Base-by-base conservation (phyloP, 306 rosid species). In the Castanea sativa region DNA sequence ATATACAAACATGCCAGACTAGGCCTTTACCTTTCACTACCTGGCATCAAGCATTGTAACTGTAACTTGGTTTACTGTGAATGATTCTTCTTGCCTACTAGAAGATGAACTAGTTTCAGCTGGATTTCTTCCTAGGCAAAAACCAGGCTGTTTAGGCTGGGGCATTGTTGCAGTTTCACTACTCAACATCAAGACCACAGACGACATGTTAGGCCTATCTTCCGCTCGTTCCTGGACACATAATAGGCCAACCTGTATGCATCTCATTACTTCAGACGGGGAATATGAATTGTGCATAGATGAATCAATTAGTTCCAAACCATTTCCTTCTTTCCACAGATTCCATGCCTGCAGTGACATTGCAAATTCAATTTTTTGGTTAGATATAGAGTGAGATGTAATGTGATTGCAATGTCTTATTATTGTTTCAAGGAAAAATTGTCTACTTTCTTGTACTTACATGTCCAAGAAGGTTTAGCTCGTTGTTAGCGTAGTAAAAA, bases 61-160 rank as follows among this genome's bases (percentile, higher is more conserved):
- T 5, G 98, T 91, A 29, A 91, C 93, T 69, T 87, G 94, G 87
- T 93, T 91, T 80, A 88, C 90, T 43, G 91, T 88, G 86, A 64
- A 85, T 25, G 92, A 68, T 76, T 88, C 89, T 20, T 90, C 94
- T 61, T 82, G 83, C 73, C 86, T 87, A 70, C 98, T 90, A 45
- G 94, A 86, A 19, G 87, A 88, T 32, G 93, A 88, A 77, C 86
- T 87, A 0, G 86, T 87, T 82, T 92, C 93, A 0, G 2, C 21
- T 6, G 87, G 89, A 14, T 70, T 86, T 82, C 59, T 85, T 71
- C 86, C 87, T 0, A 89, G 69, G 69, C 91, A 88, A 80, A 91
- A 91, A 2, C 97, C 94, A 8, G 96, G 97, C 63, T 75, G 83
- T 78, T 79, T 89, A 1, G 97, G 97, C 56, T 89, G 88, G 32